Base-by-base conservation (phyloP, 1,284 basidiomycete species). In the Heterobasidion parviporum region DNA sequence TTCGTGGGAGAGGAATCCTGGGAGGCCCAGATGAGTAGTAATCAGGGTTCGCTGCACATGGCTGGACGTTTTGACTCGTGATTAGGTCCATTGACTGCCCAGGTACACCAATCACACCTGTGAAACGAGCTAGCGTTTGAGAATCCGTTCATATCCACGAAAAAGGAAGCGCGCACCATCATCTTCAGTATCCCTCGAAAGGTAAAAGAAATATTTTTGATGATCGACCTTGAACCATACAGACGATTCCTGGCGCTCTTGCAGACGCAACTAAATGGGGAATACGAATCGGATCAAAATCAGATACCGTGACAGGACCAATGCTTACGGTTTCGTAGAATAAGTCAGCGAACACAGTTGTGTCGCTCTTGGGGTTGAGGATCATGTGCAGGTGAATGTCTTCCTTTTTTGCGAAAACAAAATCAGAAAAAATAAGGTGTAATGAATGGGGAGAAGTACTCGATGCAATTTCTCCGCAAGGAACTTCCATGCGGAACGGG, bases 361-460 rank as follows among this genome's bases (percentile, higher is more conserved):
- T 74, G 59, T 77, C 70, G 55, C 73, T 69, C 56, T 70, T 70
- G 50, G 76, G 62, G 52, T 70, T 73, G 56, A 82, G 68, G 54
- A 84, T 75, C 70, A 86, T 72, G 66, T 85, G 83, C 58, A 80
- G 78, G 56, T 78, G 75, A 50, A 85, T 79, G 49, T 76, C 68
- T 55, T 74, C 72, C 83, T 86, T 60, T 54, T 55, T 49, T 60
- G 58, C 54, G 56, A 45, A 57, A 35, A n/a, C 35, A 36, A n/a
- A 38, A 41, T 35, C 49, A 38, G 15, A 20, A 58, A 36, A 43
- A 12, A 47, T 46, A 9, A 45, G 52, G 50, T 36, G 32, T 41
- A 52, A 53, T 32, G 53, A 47, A 43, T 20, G 26, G 43, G 32
- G 20, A 26, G 55, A 35, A 54, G 56, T 58, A 83, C 82, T 73